A percentile compares a stretch with the other conserved stretches of the same genome.
Evolutionary conservation across 441 rosid genomes (phyloP).

Genomic region (Gossypium armourianum): DNA sequence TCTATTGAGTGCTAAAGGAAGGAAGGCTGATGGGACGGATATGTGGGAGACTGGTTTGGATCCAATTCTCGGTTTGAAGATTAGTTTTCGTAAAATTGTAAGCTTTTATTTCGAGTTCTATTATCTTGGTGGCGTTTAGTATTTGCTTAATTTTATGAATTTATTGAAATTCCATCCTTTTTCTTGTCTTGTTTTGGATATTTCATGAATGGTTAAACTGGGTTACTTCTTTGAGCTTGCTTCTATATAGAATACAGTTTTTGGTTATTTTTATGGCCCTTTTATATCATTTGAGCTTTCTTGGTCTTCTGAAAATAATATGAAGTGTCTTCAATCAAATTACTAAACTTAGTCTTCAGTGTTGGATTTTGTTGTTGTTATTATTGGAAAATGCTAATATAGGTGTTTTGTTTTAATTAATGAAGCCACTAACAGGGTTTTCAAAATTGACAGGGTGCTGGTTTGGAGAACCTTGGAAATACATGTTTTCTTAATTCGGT

Average conservation of each 20-base stretch:
- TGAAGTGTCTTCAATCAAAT: not conserved
- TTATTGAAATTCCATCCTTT: not conserved
- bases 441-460: constrained; percentile 68
- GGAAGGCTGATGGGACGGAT: constrained; percentile 42
- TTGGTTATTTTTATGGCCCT: not conserved
- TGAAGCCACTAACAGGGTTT: not conserved
- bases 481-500: constrained; percentile 93
- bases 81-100: constrained; percentile 65
- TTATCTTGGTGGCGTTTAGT: not conserved
- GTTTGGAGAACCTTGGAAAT: constrained; percentile 81
- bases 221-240: constrained; percentile 1
- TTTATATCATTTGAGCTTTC: not conserved
- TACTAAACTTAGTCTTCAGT: constrained; percentile 1
- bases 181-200: not conserved
- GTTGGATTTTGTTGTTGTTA: not conserved
- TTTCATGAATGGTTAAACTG: not conserved
- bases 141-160: not conserved
- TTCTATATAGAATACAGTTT: not conserved
- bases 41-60: constrained; percentile 44
- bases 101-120: constrained; percentile 19
- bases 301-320: not conserved
- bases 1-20: constrained; percentile 17
- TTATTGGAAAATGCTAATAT: not conserved
- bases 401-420: not conserved
- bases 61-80: constrained; percentile 50